A percentile compares a stretch with the other conserved stretches of the same genome.
Conservation (phyloP, 169 alveolate species). For the Plasmodium knowlesi region DNA sequence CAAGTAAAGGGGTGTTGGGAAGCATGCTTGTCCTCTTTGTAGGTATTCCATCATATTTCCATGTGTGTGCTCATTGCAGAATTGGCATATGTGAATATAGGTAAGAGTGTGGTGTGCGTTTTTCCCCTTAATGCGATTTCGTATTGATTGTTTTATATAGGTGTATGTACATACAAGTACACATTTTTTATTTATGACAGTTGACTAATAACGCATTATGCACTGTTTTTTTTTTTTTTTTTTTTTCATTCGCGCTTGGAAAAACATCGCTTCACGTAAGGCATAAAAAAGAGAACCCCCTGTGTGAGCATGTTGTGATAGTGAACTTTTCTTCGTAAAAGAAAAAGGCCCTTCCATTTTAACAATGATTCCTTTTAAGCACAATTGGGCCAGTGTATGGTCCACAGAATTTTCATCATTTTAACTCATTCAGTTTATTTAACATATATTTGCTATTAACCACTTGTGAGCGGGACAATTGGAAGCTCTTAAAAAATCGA, state of each 20-base stretch:
- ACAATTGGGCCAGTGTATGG: not conserved
- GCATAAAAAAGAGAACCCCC: not conserved
- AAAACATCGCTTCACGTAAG: not conserved
- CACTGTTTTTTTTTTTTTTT: not conserved
- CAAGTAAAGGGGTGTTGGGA: not conserved
- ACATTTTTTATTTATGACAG: not conserved
- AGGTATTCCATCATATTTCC: not conserved
- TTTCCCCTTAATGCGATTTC: not conserved
- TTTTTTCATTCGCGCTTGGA: not conserved
- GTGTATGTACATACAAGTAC: not conserved
- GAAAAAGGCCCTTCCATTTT: not conserved
- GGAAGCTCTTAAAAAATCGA: not conserved
- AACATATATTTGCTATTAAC: not conserved
- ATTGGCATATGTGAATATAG: not conserved
- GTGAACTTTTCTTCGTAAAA: not conserved
- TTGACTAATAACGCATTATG: not conserved
- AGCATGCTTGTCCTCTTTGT: not conserved
- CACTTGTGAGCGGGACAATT: not conserved
- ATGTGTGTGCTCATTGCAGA: not conserved
- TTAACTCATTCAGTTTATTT: not conserved
- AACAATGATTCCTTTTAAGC: not conserved
- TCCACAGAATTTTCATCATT: not conserved
- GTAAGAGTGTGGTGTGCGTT: not conserved
- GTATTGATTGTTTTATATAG: not conserved
- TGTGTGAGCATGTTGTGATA: not conserved